Base-by-base conservation (phyloP, 441 rosid genomes). In the Eutrema salsugineum region DNA sequence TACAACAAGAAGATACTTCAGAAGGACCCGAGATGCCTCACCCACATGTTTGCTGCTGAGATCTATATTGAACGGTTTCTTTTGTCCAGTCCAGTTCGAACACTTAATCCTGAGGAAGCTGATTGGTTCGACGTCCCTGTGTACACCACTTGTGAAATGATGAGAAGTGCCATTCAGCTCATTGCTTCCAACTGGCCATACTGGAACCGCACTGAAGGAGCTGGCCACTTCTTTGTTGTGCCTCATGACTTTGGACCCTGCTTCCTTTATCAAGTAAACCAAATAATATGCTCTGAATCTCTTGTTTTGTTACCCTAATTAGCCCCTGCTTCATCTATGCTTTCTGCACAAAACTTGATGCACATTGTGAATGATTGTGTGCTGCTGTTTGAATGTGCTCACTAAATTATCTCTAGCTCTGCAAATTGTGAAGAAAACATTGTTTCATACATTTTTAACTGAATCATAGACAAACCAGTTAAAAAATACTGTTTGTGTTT, bases 131-230 rank as follows among this genome's bases (percentile, higher is more conserved):
- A 88, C 50, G 85, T 89, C 19, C 94, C 94, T 68, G 89, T 88
- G 15, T 88, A 88, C 74, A 88, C 88, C 66, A 88, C 94, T 35
- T 88, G 94, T 72, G 91, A 88, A 10, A 88, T 88, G 91, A 88
- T 88, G 93, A 85, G 93, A 74, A 88, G 93, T 72, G 93, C 93
- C n/a, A 88, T 88, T 63, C 93, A 88, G 79, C 93, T 88, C 66
- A 88, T 88, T 73, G 85, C 93, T 75, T 86, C 93, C 0, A 88
- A 88, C 70, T 88, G 94, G 94, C 94, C 94, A 7, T 88, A 85
- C 55, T 88, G 94, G 94, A 88, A 88, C 46, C 85, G 89, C 53
- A 86, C 94, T 0, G 94, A 86, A 70, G 94, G 94, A 70, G 89
- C 94, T 12, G 88, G 86, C 75, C 94, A 88, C 76, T 88, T 88